A percentile compares a stretch with the other conserved stretches of the same genome.
These are phyloP conservation scores for Globisporangium apiculatum DNA, from an alignment of 352 stramenopile species.

Conservation along the genomic window DNA sequence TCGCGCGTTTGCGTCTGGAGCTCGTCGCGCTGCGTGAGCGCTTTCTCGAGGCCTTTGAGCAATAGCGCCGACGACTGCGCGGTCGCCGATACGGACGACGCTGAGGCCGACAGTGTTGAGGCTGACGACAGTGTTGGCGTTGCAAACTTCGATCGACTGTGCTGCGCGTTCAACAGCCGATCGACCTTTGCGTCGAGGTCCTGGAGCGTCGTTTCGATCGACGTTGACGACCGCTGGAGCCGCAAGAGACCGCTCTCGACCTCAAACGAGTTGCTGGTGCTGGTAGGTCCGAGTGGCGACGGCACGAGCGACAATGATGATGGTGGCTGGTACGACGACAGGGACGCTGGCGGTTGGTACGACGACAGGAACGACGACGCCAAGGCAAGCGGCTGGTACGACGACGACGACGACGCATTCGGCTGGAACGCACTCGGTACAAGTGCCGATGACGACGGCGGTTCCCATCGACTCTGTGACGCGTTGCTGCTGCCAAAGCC, in stretches of 20 bases:
- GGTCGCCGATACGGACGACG: conserved; percentile 14
- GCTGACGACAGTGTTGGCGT: neutral
- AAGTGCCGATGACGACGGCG: neutral
- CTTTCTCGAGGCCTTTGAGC: conserved; percentile 73
- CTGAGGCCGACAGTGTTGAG: conserved; percentile 10
- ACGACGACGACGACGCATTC: neutral
- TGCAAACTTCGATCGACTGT: conserved; percentile 8
- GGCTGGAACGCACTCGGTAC: neutral
- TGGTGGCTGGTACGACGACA: conserved; percentile 2
- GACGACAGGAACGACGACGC: conserved; percentile 1
- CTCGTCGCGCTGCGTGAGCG: conserved; percentile 56
- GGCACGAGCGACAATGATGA: conserved; percentile 14
- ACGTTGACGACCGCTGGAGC: conserved; percentile 71
- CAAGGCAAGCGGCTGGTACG: neutral
- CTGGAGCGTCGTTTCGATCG: conserved; percentile 65
- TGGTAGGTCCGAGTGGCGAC: conserved; percentile 20
- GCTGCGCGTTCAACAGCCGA: conserved; percentile 59
- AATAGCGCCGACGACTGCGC: conserved; percentile 23
- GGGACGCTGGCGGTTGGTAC: conserved; percentile 2
- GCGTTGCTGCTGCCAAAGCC: neutral
- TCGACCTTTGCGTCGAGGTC: conserved; percentile 81
- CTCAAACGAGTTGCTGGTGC: conserved; percentile 20
- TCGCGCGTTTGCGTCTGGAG: conserved; percentile 38
- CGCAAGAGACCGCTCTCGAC: conserved; percentile 59
- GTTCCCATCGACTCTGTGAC: conserved; percentile 8